Percentiles rank a stretch among this genome's conserved stretches.
Conservation (phyloP, 2,329 filamentous ascomycete species). For the Colletotrichum lini region DNA sequence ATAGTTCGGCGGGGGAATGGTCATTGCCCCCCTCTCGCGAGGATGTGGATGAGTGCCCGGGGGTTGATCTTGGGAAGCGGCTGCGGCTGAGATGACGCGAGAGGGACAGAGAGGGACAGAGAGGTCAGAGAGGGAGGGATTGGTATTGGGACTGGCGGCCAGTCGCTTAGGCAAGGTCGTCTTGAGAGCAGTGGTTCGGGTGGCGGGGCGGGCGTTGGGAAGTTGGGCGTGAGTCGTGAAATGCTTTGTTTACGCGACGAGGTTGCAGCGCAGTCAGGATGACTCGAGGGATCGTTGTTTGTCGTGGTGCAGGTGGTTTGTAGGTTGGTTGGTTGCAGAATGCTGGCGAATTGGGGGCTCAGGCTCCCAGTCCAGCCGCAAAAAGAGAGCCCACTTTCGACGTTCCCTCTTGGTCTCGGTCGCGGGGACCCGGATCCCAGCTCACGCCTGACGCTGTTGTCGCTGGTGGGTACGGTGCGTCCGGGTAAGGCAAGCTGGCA, state of each 20-base stretch:
- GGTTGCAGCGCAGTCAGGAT: slow-evolving; percentile 32
- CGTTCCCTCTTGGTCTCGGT: not conserved
- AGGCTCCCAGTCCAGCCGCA: slow-evolving; percentile 21
- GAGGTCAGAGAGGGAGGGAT: not conserved
- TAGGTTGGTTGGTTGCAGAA: slow-evolving; percentile 31
- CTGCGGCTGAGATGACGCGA: slow-evolving; percentile 5
- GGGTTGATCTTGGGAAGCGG: slow-evolving; percentile 13
- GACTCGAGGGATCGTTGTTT: slow-evolving; percentile 25
- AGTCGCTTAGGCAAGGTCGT: slow-evolving; percentile 18
- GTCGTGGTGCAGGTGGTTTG: slow-evolving; percentile 5
- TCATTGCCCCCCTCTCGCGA: slow-evolving; percentile 41
- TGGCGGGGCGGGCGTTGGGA: slow-evolving; percentile 4
- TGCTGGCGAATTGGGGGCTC: slow-evolving; percentile 26
- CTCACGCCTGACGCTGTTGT: slow-evolving; percentile 2
- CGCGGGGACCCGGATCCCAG: slow-evolving; percentile 7
- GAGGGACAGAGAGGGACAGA: slow-evolving; percentile 1
- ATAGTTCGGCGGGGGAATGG: slow-evolving; percentile 42
- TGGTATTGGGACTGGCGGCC: not conserved
- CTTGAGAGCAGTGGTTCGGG: slow-evolving; percentile 3
- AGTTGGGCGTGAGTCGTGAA: slow-evolving; percentile 31
- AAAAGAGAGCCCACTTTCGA: slow-evolving; percentile 18
- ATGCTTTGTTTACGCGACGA: slow-evolving; percentile 28
- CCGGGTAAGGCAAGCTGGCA: slow-evolving; percentile 18
- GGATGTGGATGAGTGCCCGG: slow-evolving; percentile 35
- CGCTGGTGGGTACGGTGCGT: slow-evolving; percentile 9